Percentiles rank a stretch among this genome's conserved stretches.
phyloP scores from a whole-genome alignment of 257 asterid species.

The Penstemon barbatus region DNA sequence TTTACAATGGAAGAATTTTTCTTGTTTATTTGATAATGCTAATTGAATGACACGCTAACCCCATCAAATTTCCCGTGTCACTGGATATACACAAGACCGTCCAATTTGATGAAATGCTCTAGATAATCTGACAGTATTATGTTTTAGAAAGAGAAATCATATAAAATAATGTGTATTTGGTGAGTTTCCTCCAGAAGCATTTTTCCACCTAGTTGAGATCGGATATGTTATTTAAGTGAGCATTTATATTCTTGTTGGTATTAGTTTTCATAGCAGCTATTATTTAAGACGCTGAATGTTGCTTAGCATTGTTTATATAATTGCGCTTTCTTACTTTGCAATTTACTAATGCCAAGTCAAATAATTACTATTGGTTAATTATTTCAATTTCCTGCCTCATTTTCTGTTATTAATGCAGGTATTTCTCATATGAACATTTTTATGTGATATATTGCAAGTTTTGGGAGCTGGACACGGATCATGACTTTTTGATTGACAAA shows the following conservation, averaged over 20 bases:
- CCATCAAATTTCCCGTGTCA: conserved; percentile 5
- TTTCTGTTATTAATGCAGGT: conserved; percentile 56
- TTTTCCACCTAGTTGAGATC: neutral
- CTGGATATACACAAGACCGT: conserved; percentile 2
- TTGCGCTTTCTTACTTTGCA: conserved; percentile 12
- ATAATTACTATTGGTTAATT: conserved; percentile 8
- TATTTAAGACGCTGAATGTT: neutral
- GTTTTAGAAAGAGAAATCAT: neutral
- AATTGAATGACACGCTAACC: neutral
- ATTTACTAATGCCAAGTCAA: conserved; percentile 3
- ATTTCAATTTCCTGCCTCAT: conserved; percentile 19
- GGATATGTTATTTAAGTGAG: conserved; percentile 8
- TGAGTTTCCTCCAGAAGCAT: conserved; percentile 10
- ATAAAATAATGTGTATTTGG: conserved; percentile 1
- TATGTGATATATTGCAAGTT: conserved; percentile 99
- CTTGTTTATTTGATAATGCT: conserved; percentile 17
- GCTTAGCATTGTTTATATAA: conserved; percentile 15
- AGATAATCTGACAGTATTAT: neutral
- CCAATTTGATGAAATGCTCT: conserved; percentile 3
- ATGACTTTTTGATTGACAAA: conserved; percentile 94
- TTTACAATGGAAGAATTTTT: conserved; percentile 10
- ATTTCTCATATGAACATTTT: conserved; percentile 97
- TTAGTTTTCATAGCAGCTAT: conserved; percentile 19
- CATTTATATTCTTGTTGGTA: conserved; percentile 4
- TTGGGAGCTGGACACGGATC: conserved; percentile 99